These are phyloP conservation scores for Chalaropsis thielavioides DNA, from an alignment of 2,329 filamentous ascomycete species.

Conservation along the genomic window DNA sequence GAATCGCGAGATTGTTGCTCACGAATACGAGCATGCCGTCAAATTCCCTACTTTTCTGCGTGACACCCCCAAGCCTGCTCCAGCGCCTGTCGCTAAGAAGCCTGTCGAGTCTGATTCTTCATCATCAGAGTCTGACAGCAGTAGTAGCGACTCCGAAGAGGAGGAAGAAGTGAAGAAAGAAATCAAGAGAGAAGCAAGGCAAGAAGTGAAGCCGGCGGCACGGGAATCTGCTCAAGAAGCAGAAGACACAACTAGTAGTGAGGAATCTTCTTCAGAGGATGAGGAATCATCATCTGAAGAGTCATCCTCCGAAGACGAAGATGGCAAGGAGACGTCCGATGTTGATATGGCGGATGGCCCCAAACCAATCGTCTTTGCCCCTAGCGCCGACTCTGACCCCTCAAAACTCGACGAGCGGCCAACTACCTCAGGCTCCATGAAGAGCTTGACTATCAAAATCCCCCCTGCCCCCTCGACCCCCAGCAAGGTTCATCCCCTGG, in stretches of 20 bases:
- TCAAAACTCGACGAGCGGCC: constrained; percentile 23
- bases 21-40: constrained; percentile 78
- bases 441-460: constrained; percentile 41
- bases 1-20: constrained; percentile 49
- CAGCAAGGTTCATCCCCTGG: constrained; percentile 61
- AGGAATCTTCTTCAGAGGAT: constrained; percentile 21
- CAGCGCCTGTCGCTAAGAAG: constrained; percentile 19
- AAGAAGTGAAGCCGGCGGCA: neutral
- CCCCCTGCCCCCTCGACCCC: constrained; percentile 35
- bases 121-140: constrained; percentile 8
- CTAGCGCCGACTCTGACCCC: constrained; percentile 11
- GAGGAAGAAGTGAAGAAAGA: constrained; percentile 5
- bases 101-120: constrained; percentile 16
- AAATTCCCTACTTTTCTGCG: constrained; percentile 76
- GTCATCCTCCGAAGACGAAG: constrained; percentile 18
- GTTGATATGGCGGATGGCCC: constrained; percentile 3
- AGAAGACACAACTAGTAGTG: constrained; percentile 19
- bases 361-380: neutral
- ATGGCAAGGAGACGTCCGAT: neutral
- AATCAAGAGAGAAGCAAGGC: neutral
- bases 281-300: constrained; percentile 1
- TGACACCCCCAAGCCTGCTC: constrained; percentile 24
- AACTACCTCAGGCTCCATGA: constrained; percentile 37
- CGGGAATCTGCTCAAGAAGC: constrained; percentile 16
- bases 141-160: constrained; percentile 7